A percentile compares a stretch with the other conserved stretches of the same genome.
phyloP scores from a whole-genome alignment of 106 monocot genomes.

The Apostasia shenzhenica region DNA sequence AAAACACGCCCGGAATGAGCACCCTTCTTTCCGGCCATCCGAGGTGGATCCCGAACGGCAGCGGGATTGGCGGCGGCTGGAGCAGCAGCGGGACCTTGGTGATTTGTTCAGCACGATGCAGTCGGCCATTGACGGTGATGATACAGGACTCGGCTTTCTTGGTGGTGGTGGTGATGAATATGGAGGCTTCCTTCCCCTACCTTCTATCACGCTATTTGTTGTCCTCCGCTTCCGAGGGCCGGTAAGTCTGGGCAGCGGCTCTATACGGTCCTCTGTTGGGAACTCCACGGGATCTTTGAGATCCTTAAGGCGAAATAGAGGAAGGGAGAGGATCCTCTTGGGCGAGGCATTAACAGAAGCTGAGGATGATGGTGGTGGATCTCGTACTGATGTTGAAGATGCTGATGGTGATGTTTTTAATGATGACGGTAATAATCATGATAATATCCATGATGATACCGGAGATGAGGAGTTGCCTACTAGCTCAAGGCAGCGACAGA shows the following conservation, averaged over 20 bases:
- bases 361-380: not conserved
- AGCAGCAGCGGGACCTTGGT: conserved; percentile 58
- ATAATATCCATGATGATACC: conserved; percentile 4
- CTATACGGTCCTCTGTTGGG: not conserved
- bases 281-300: conserved; percentile 1
- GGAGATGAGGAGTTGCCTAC: not conserved
- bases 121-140: conserved; percentile 23
- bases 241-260: conserved; percentile 2
- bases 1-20: conserved; percentile 72
- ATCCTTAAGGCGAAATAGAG: conserved; percentile 5
- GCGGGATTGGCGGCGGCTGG: conserved; percentile 79
- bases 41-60: conserved; percentile 69
- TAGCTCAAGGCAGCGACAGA: not conserved
- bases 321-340: conserved; percentile 13
- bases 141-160: conserved; percentile 8
- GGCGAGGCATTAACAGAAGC: conserved; percentile 19
- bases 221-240: not conserved
- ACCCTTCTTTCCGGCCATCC: conserved; percentile 56
- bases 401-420: conserved; percentile 1
- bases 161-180: conserved; percentile 7
- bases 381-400: not conserved
- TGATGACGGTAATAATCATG: conserved; percentile 4
- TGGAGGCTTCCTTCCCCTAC: conserved; percentile 5
- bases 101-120: conserved; percentile 69
- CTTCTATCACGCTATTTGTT: conserved; percentile 23